Evolutionary conservation across 352 stramenopile genomes (phyloP).

Genomic region (Pythium periplocum): DNA sequence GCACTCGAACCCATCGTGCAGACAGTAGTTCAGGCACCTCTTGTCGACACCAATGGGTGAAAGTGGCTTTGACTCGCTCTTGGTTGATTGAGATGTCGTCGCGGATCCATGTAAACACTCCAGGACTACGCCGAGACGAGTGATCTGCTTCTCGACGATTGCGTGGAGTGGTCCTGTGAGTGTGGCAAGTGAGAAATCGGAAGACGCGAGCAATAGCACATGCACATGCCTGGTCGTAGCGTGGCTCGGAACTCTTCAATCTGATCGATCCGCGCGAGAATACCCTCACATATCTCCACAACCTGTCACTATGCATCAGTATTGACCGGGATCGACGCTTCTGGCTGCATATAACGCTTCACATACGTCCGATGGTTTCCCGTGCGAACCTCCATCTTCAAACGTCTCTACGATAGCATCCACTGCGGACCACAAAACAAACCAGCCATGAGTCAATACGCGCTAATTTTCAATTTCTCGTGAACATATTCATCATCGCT

Average conservation of each 20-base stretch:
- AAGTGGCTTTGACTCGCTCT: conserved; percentile 2
- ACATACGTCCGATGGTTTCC: conserved; percentile 12
- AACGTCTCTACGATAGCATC: conserved; percentile 18
- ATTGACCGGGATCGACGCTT: background rate
- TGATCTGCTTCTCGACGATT: conserved; percentile 44
- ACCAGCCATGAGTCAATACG: background rate
- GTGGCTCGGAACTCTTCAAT: conserved; percentile 37
- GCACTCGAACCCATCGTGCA: background rate
- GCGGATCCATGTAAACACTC: conserved; percentile 21
- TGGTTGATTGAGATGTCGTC: background rate
- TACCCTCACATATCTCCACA: conserved; percentile 25
- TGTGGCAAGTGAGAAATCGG: background rate
- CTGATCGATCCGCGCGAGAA: conserved; percentile 33
- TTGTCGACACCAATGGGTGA: background rate
- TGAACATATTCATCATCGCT: background rate
- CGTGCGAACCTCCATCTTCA: conserved; percentile 5
- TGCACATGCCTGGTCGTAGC: conserved; percentile 26
- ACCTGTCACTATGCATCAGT: conserved; percentile 12
- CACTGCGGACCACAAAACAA: conserved; percentile 3
- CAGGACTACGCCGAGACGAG: conserved; percentile 25
- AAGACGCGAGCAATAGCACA: background rate
- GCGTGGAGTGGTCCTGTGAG: conserved; percentile 26
- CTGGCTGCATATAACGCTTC: background rate
- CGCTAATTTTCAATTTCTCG: background rate
- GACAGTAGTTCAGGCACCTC: background rate